Evolutionary conservation across 2,329 filamentous ascomycete species (phyloP), one percentile per base, ranked within the genome.

Genomic region (Xylariaceae sp.): DNA sequence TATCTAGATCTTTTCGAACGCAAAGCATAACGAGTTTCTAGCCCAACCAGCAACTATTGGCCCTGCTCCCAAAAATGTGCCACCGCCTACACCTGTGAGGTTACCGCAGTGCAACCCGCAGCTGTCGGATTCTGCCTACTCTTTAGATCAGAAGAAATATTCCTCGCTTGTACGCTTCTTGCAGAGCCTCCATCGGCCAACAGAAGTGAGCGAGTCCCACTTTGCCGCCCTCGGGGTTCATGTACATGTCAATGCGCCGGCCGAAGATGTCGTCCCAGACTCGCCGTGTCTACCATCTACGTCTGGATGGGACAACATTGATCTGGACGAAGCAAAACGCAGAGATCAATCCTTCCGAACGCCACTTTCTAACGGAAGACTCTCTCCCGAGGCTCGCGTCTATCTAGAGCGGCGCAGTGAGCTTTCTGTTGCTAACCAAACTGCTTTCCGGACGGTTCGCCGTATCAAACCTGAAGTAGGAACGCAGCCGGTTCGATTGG

Each of bases 391-490:
- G 30, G 80, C 79, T 43, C 76, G 80, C 49, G 76, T 78, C 33
- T 87, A 85, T 59, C 66, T 81, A 8, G 84, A 87, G 56, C 80
- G 83, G 46, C 77, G 76, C 60, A 76, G 74, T 30, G 83, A 87
- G 70, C 75, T 87, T 6, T 78, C 77, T 13, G 76, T 78, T 47
- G 61, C 72, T 20, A 87, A 87, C 57, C 77, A 81, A 35, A 74
- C 79, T 33, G 84, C 84, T 6, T 87, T 85, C 65, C 80, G 83
- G 21, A 82, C 82, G 1, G 78, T 87, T 49, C 79, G 83, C 20
- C 79, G 84, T 37, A 73, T 86, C n/a, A 75, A 77, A 5, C 72
- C 81, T 1, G 76, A 77, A 27, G 77, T 77, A 33, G 84, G 83
- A 33, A 78, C 79, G 62, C 71, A 76, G 39, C 74, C 79, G 29